Evolutionary conservation across 2,329 filamentous ascomycete genomes (phyloP).

Genomic region (Pochonia chlamydosporia): DNA sequence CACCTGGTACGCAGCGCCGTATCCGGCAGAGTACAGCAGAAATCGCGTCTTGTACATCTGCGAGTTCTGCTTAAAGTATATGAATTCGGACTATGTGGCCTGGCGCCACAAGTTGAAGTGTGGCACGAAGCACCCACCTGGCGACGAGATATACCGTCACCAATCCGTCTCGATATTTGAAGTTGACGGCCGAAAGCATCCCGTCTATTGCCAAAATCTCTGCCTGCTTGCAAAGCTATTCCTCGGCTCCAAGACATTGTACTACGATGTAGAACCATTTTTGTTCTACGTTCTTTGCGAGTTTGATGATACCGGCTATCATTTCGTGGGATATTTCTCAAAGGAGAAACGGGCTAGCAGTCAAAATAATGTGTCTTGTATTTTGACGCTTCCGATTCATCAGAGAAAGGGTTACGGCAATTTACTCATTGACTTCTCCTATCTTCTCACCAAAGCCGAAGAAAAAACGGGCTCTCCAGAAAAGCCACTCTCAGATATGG

Average conservation of each 20-base stretch:
- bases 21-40: constrained; percentile 95
- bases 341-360: constrained; percentile 95
- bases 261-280: constrained; percentile 97
- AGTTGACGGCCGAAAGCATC: constrained; percentile 93
- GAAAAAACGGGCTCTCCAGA: constrained; percentile 92
- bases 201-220: constrained; percentile 97
- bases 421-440: constrained; percentile 96
- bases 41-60: constrained; percentile 98
- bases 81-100: constrained; percentile 97
- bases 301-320: constrained; percentile 84
- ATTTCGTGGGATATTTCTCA: constrained; percentile 98
- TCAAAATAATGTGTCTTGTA: constrained; percentile 96
- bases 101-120: constrained; percentile 98
- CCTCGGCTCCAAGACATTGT: constrained; percentile 95
- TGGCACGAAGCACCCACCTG: constrained; percentile 90
- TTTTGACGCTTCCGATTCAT: constrained; percentile 90
- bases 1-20: constrained; percentile 97
- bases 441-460: constrained; percentile 88
- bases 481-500: constrained; percentile 97
- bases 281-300: constrained; percentile 97
- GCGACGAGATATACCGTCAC: constrained; percentile 95
- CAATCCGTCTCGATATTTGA: constrained; percentile 92
- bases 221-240: constrained; percentile 95
- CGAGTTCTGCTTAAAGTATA: constrained; percentile 98
- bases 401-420: constrained; percentile 97